Evolutionary conservation across 257 asterid genomes (phyloP).

Genomic region (Nicotiana knightiana): DNA sequence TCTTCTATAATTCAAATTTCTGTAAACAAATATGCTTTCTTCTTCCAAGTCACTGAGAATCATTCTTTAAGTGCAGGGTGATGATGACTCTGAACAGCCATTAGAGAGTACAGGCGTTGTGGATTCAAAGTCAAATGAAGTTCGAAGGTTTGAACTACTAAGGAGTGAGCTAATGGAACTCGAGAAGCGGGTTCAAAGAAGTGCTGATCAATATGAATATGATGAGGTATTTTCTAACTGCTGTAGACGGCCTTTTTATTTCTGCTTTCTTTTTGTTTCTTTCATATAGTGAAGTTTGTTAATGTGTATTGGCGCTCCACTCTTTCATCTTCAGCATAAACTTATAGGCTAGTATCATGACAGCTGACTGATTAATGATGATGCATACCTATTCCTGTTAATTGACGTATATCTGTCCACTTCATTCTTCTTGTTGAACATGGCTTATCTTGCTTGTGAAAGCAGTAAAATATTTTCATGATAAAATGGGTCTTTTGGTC

Average conservation of each 20-base stretch:
- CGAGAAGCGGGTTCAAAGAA: conserved; percentile 84
- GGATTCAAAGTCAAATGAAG: conserved; percentile 56
- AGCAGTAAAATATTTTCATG: background rate
- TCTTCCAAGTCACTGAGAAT: background rate
- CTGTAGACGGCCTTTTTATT: background rate
- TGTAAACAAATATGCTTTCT: background rate
- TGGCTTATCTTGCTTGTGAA: background rate
- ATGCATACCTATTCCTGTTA: background rate
- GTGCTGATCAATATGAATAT: conserved; percentile 45
- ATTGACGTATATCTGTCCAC: background rate
- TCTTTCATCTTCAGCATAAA: background rate
- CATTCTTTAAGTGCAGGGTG: conserved; percentile 36
- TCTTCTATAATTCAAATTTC: background rate
- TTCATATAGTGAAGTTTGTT: background rate
- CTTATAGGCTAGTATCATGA: background rate
- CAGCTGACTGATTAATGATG: background rate
- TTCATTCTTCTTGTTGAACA: background rate
- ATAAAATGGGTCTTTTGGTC: background rate
- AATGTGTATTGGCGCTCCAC: background rate
- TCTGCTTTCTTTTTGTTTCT: conserved; percentile 1
- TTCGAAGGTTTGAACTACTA: conserved; percentile 72
- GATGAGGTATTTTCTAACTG: conserved; percentile 54
- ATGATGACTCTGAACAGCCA: conserved; percentile 37
- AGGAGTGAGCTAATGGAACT: conserved; percentile 80
- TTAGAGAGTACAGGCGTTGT: conserved; percentile 25